Base-by-base conservation (phyloP, 2,329 filamentous ascomycete species). In the Cladosporium halotolerans region DNA sequence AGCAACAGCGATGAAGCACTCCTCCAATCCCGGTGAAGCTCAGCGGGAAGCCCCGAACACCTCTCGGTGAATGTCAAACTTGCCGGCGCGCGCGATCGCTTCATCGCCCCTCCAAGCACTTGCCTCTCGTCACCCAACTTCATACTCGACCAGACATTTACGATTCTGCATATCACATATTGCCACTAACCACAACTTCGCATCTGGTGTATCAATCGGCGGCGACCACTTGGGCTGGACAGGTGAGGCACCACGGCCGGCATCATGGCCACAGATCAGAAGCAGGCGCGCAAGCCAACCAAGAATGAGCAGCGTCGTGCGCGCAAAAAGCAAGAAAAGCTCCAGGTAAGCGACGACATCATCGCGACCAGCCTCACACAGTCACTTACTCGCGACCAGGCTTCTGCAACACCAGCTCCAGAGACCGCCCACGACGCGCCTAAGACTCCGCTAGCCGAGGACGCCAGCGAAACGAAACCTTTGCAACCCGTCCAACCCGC, bases 291-390 rank as follows among this genome's bases (percentile, higher is more conserved):
- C 68, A 95, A 92, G 76, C 84, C 86, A 76, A 90, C 86, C 70
- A 97, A 96, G 78, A 96, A 96, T 73, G 89, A 95, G 73, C 85
- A 91, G 77, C 83, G 90, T 70, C 84, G 92, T 70, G 88, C 89
- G 45, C 91, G 92, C 78, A 96, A 93, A 81, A 96, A 96, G 84
- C 87, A 89, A 64, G 83, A 89, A 68, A 95, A 95, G 75, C 84
- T 84, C 65, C 72, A 81, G 61, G 74, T 53, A 47, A 31, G 43
- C n/a, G 9, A 14, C 42, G n/a, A 31, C 8, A 18, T 8, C n/a
- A 2, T 9, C 36, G 16, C 8, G 16, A 45, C 28, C 10, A 33
- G 9, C 31, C 34, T 23, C 41, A 32, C 44, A 41, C 38, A 46
- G 42, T 34, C 14, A 14, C 48, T 51, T 18, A 51, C 31, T 50